These are phyloP conservation scores for Haplographium delicatum DNA, from an alignment of 495 filamentous ascomycete species.

Conservation along the genomic window DNA sequence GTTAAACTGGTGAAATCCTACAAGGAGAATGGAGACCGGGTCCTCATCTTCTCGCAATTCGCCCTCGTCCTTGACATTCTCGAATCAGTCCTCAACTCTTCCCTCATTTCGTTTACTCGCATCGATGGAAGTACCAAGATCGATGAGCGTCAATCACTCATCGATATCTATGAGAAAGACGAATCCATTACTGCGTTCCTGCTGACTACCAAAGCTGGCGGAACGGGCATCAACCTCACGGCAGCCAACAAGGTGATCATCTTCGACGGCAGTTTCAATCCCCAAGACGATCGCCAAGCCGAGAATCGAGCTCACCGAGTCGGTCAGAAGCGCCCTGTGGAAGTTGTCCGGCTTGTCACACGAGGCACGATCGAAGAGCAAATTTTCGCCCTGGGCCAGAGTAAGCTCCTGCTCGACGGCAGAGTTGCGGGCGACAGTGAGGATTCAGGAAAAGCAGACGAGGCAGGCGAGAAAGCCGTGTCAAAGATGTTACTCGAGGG, in stretches of 20 bases:
- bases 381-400: conserved; percentile 81
- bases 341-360: conserved; percentile 76
- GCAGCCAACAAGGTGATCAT: conserved; percentile 97
- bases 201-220: conserved; percentile 87
- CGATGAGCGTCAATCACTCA: conserved; percentile 73
- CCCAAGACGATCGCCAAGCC: conserved; percentile 92
- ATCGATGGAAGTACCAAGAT: conserved; percentile 85
- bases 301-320: conserved; percentile 95
- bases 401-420: conserved; percentile 87
- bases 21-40: conserved; percentile 77
- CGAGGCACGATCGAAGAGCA: conserved; percentile 87
- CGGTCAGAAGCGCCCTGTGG: conserved; percentile 83
- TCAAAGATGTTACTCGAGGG: conserved; percentile 55
- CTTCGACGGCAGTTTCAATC: conserved; percentile 93
- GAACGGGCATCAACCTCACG: conserved; percentile 90
- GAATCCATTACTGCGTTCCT: conserved; percentile 82
- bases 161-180: conserved; percentile 78
- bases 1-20: conserved; percentile 65
- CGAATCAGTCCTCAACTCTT: conserved; percentile 69
- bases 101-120: conserved; percentile 68
- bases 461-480: conserved; percentile 55
- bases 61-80: conserved; percentile 88
- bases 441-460: conserved; percentile 40
- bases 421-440: conserved; percentile 64
- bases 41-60: conserved; percentile 89